Percentiles rank a stretch among this genome's conserved stretches.
These are phyloP conservation scores for Coelastrella sp. DNA, from an alignment of 139 green algal genomes.

Conservation along the genomic window DNA sequence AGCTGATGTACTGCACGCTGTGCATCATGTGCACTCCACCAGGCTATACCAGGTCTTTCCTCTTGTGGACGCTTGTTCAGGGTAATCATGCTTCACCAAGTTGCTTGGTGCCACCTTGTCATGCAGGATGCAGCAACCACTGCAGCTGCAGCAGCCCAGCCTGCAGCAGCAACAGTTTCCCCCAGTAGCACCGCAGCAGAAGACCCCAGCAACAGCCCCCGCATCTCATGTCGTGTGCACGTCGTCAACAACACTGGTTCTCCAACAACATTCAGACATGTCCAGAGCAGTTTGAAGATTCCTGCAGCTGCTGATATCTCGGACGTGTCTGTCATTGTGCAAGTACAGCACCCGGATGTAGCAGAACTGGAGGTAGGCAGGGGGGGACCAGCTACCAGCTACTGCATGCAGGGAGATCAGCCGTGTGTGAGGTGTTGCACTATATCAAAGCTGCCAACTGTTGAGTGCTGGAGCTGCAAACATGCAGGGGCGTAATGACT, in stretches of 20 bases:
- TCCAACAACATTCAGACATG: not conserved
- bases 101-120: not conserved
- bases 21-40: no score
- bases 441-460: no score
- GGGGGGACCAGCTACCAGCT: not conserved
- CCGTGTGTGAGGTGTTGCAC: no score
- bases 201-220: not conserved
- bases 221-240: slow-evolving; percentile 33
- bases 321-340: slow-evolving; percentile 31
- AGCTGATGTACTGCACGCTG: no score
- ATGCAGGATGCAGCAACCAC: slow-evolving; percentile 10
- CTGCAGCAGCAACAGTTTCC: not conserved
- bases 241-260: slow-evolving; percentile 43
- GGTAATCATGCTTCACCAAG: no score
- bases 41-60: no score
- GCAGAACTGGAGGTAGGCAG: slow-evolving; percentile 34
- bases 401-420: not conserved
- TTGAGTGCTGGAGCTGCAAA: no score
- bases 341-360: slow-evolving; percentile 48
- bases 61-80: no score
- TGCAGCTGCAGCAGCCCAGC: slow-evolving; percentile 26
- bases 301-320: slow-evolving; percentile 16
- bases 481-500: no score
- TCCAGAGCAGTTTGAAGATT: slow-evolving; percentile 32
- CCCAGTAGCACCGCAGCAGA: not conserved